These are phyloP conservation scores for Mucor velutinosus DNA, from an alignment of 371 early-diverging fungal genomes.

Conservation along the genomic window DNA sequence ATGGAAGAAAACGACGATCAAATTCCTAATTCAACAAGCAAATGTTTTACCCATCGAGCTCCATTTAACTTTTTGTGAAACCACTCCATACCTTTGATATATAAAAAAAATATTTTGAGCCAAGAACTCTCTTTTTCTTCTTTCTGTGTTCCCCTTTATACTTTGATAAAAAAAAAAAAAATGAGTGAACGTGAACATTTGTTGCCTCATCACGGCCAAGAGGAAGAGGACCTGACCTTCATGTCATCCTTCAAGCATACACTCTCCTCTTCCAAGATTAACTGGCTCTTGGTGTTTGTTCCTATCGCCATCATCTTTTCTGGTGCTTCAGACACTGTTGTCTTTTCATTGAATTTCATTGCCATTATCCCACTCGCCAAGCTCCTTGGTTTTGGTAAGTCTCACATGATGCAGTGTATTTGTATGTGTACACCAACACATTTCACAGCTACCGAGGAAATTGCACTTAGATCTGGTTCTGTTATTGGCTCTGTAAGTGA, in stretches of 20 bases:
- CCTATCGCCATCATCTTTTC: conserved; percentile 80
- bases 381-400: conserved; percentile 50
- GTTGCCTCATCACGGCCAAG: conserved; percentile 18
- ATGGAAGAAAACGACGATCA: not conserved
- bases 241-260: conserved; percentile 39
- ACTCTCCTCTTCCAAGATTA: conserved; percentile 54
- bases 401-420: not conserved
- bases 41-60: not conserved
- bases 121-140: not conserved
- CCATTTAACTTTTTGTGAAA: not conserved
- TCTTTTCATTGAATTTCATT: conserved; percentile 88
- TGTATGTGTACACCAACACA: not conserved
- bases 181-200: conserved; percentile 39
- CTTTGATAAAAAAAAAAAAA: conserved; percentile 10
- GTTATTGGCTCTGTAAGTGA: conserved; percentile 41
- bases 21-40: not conserved
- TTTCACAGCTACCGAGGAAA: conserved; percentile 46
- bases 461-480: conserved; percentile 28
- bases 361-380: conserved; percentile 94
- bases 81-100: not conserved
- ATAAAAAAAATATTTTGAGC: not conserved
- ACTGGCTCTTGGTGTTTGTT: conserved; percentile 71
- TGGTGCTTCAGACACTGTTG: conserved; percentile 31
- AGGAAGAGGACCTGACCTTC: conserved; percentile 30
- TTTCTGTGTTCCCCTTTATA: not conserved